Percentiles rank a stretch among this genome's conserved stretches.
phyloP scores from a whole-genome alignment of 306 rosid genomes.

The Cucurbita argyrosperma region DNA sequence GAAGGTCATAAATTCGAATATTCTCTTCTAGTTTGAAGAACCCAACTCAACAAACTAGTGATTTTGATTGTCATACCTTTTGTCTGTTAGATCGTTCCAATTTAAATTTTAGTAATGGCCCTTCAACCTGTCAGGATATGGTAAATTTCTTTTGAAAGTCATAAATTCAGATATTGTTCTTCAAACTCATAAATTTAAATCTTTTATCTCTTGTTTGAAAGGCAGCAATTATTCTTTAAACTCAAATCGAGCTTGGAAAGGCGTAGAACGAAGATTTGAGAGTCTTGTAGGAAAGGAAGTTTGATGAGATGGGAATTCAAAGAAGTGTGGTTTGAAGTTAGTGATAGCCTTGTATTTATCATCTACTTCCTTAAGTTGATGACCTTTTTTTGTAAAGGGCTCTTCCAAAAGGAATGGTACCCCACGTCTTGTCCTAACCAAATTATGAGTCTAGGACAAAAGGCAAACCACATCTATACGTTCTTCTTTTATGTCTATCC shows the following conservation, averaged over 20 bases:
- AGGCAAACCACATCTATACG: background rate
- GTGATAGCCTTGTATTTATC: background rate
- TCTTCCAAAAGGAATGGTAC: constrained; percentile 21
- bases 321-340: background rate
- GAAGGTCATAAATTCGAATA: too few species aligned
- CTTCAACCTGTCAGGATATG: background rate
- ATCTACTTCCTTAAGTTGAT: background rate
- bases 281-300: background rate
- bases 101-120: background rate
- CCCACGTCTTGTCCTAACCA: constrained; percentile 15
- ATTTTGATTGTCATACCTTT: background rate
- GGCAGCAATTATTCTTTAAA: background rate
- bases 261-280: too few species aligned
- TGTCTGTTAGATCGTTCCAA: too few species aligned
- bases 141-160: background rate
- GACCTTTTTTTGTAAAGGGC: constrained; percentile 16
- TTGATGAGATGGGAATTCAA: constrained; percentile 21
- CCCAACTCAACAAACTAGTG: background rate
- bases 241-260: too few species aligned
- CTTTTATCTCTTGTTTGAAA: background rate
- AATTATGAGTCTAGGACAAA: background rate
- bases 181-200: too few species aligned
- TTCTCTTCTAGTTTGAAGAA: too few species aligned
- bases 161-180: too few species aligned
- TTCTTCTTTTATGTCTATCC: background rate